Percentiles rank a stretch among this genome's conserved stretches.
These are phyloP conservation scores for Cyberlindnera samutprakarnensis DNA, from an alignment of 805 yeast genomes.

Conservation along the genomic window DNA sequence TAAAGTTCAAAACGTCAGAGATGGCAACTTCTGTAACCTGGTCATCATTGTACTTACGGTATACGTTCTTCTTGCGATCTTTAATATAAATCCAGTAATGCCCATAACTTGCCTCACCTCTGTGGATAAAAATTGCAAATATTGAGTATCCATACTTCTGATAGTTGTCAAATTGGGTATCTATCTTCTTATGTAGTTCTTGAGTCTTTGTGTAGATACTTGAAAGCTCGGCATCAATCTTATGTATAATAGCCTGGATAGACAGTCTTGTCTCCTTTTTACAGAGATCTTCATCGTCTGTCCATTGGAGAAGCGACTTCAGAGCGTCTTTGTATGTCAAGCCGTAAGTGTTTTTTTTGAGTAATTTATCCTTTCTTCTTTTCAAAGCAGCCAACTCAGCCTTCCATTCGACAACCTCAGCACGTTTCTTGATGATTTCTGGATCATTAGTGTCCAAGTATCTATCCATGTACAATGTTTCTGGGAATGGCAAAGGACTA, in stretches of 20 bases:
- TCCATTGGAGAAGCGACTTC: conserved; percentile 47
- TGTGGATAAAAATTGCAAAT: conserved; percentile 88
- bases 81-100: conserved; percentile 95
- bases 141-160: conserved; percentile 66
- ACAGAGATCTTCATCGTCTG: conserved; percentile 34
- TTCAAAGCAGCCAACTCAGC: conserved; percentile 38
- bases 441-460: conserved; percentile 65
- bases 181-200: conserved; percentile 40
- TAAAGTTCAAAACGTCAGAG: conserved; percentile 60
- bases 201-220: conserved; percentile 34
- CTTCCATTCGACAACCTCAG: conserved; percentile 55
- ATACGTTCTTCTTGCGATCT: conserved; percentile 60
- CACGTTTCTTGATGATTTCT: conserved; percentile 42
- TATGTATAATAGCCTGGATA: conserved; percentile 38
- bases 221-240: conserved; percentile 39
- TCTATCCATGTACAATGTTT: conserved; percentile 77
- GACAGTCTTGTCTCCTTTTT: conserved; percentile 40
- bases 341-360: conserved; percentile 41
- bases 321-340: conserved; percentile 44
- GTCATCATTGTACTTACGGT: conserved; percentile 92
- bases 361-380: conserved; percentile 34
- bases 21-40: conserved; percentile 74
- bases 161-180: conserved; percentile 55
- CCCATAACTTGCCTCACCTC: conserved; percentile 95
- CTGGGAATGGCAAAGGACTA: conserved; percentile 76